Percentiles rank a stretch among this genome's conserved stretches.
These are phyloP conservation scores for Cinchona pubescens DNA, from an alignment of 257 asterid genomes.

Conservation along the genomic window DNA sequence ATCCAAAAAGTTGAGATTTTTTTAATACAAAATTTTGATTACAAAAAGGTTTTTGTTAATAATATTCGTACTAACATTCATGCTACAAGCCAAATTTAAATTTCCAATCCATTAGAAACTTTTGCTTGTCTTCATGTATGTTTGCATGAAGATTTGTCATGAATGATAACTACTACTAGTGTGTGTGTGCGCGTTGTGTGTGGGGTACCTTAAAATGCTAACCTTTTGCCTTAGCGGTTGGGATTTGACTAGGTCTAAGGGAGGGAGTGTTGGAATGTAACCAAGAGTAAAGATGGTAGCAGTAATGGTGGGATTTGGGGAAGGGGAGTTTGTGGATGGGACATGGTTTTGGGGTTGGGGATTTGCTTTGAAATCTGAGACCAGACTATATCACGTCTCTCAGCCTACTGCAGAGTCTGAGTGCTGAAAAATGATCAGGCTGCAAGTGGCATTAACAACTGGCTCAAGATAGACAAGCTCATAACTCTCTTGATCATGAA, in stretches of 20 bases:
- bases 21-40: too few relatives aligned
- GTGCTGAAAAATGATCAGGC: conserved; percentile 1
- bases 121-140: too few relatives aligned
- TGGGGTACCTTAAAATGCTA: background rate
- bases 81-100: too few relatives aligned
- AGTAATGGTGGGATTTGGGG: background rate
- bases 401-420: background rate
- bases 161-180: too few relatives aligned
- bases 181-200: too few relatives aligned
- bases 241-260: background rate
- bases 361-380: conserved; percentile 20
- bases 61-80: too few relatives aligned
- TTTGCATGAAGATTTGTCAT: background rate
- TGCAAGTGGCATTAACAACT: conserved; percentile 15
- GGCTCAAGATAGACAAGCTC: background rate
- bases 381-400: conserved; percentile 1
- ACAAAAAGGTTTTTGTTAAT: too few relatives aligned
- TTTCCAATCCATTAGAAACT: too few relatives aligned
- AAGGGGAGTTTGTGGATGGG: background rate
- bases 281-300: background rate
- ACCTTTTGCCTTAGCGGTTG: background rate
- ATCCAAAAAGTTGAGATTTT: too few relatives aligned
- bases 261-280: background rate
- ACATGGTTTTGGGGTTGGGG: background rate
- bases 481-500: background rate